These are phyloP conservation scores for Eutrema japonicum DNA, from an alignment of 345 rosid genomes.

Conservation along the genomic window DNA sequence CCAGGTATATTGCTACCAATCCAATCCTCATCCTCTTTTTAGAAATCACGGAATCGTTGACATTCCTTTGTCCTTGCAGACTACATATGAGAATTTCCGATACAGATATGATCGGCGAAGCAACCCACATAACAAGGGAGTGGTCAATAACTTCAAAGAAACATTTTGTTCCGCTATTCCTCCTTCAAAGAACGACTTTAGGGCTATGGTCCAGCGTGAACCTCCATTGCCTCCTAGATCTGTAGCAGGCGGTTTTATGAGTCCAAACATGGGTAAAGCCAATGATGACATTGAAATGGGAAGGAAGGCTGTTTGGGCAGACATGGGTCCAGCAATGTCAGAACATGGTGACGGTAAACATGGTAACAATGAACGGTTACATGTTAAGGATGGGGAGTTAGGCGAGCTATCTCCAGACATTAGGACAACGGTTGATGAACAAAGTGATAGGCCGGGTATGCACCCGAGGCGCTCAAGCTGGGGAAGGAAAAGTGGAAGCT, in stretches of 20 bases:
- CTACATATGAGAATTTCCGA: constrained; percentile 95
- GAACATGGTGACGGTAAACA: constrained; percentile 71
- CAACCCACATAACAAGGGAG: constrained; percentile 85
- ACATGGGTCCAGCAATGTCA: constrained; percentile 60
- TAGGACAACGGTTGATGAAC: constrained; percentile 69
- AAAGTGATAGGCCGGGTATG: constrained; percentile 63
- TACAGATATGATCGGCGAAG: constrained; percentile 81
- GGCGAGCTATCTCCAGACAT: constrained; percentile 73
- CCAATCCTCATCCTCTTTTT: not conserved
- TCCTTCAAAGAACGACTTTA: constrained; percentile 77
- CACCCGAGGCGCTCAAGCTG: constrained; percentile 79
- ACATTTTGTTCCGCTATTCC: constrained; percentile 71
- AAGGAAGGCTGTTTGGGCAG: constrained; percentile 92
- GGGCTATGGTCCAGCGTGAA: constrained; percentile 76
- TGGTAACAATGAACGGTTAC: constrained; percentile 58
- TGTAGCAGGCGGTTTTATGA: constrained; percentile 81
- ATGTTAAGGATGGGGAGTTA: constrained; percentile 82
- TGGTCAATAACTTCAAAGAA: constrained; percentile 71
- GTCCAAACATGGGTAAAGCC: constrained; percentile 93
- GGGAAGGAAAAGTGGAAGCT: constrained; percentile 79
- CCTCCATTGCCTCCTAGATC: constrained; percentile 64
- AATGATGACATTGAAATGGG: constrained; percentile 96
- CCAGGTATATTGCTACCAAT: constrained; percentile 57
- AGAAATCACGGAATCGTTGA: not conserved
- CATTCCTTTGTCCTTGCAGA: constrained; percentile 52